Evolutionary conservation across 352 stramenopile species (phyloP).

Genomic region (Phytophthora fragariae): DNA sequence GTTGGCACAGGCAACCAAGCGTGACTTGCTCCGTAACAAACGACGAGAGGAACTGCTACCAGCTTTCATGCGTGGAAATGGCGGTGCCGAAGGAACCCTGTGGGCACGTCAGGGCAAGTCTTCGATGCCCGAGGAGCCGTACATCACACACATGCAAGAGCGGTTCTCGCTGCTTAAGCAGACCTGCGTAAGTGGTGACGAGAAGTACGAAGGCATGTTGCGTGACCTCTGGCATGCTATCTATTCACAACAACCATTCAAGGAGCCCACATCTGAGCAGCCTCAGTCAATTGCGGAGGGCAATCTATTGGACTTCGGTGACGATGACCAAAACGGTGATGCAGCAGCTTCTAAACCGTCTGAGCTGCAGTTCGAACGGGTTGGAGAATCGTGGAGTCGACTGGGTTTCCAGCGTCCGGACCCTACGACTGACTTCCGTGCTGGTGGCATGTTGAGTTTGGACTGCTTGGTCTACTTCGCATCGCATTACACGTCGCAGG

Average conservation of each 20-base stretch:
- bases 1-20: constrained; percentile 76
- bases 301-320: constrained; percentile 35
- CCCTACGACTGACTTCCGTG: constrained; percentile 87
- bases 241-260: constrained; percentile 60
- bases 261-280: constrained; percentile 26
- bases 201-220: constrained; percentile 69
- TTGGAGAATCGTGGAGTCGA: constrained; percentile 81
- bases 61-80: constrained; percentile 56
- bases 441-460: constrained; percentile 80
- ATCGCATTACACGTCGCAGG: constrained; percentile 69
- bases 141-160: constrained; percentile 71
- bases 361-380: constrained; percentile 65
- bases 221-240: constrained; percentile 72
- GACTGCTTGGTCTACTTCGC: constrained; percentile 87
- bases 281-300: constrained; percentile 35
- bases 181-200: constrained; percentile 67
- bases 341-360: constrained; percentile 6
- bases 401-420: constrained; percentile 87
- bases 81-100: constrained; percentile 41
- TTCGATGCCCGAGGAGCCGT: constrained; percentile 59
- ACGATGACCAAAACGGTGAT: constrained; percentile 21
- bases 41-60: constrained; percentile 55
- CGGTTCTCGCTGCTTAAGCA: constrained; percentile 76
- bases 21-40: constrained; percentile 73
- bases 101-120: constrained; percentile 68